Evolutionary conservation across 306 rosid genomes (phyloP).

Genomic region (Cajanus cajan): DNA sequence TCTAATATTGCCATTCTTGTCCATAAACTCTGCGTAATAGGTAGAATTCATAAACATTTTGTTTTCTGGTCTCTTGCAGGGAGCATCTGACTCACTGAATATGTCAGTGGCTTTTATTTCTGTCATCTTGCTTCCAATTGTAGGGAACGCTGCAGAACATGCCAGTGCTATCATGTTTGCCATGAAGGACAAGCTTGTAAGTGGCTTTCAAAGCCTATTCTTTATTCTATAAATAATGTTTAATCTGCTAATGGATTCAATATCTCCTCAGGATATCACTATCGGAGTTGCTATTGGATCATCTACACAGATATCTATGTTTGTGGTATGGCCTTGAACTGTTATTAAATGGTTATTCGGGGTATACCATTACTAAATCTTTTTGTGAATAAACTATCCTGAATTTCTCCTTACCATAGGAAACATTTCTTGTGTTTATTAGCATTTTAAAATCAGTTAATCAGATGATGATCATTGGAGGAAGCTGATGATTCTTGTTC

Average conservation of each 20-base stretch:
- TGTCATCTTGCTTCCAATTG: conserved; percentile 90
- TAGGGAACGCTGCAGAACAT: conserved; percentile 66
- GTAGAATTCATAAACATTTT: conserved; percentile 10
- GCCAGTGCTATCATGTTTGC: conserved; percentile 98
- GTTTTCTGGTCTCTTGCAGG: conserved; percentile 53
- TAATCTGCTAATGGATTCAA: conserved; percentile 33
- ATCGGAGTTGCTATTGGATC: conserved; percentile 96
- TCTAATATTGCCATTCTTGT: not conserved
- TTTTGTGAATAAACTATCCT: not conserved
- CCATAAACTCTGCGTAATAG: not conserved
- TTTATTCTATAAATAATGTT: conserved; percentile 16
- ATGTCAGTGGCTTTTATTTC: conserved; percentile 87
- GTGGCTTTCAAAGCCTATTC: conserved; percentile 38
- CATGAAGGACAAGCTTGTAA: conserved; percentile 90
- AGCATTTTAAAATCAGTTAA: not conserved
- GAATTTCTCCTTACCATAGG: conserved; percentile 15
- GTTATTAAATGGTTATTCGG: conserved; percentile 7
- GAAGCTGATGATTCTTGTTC: conserved; percentile 21
- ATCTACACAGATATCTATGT: conserved; percentile 94
- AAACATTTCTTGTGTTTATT: not conserved
- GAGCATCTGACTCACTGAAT: conserved; percentile 78
- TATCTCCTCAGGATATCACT: conserved; percentile 68
- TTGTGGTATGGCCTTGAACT: conserved; percentile 69
- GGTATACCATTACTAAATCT: not conserved
- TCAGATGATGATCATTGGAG: not conserved